Evolutionary conservation across 2,329 filamentous ascomycete genomes (phyloP).

Genomic region (Laburnicola sp.): DNA sequence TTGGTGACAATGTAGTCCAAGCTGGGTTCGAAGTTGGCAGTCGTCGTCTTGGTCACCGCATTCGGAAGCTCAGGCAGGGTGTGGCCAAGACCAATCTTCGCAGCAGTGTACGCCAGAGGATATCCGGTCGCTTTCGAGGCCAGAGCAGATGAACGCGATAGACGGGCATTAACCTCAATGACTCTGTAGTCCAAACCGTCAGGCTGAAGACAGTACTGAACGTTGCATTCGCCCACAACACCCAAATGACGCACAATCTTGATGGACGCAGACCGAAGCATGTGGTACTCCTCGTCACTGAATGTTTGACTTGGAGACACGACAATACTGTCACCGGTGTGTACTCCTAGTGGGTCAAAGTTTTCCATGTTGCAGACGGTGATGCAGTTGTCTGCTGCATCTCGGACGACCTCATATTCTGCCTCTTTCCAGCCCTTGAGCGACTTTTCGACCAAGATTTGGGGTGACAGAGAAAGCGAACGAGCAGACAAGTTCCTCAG

Average conservation of each 20-base stretch:
- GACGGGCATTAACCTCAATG: slow-evolving; percentile 98
- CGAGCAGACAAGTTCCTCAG: slow-evolving; percentile 90
- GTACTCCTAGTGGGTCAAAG: slow-evolving; percentile 95
- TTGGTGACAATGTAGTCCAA: slow-evolving; percentile 98
- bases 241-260: slow-evolving; percentile 97
- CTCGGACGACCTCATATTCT: slow-evolving; percentile 96
- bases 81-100: slow-evolving; percentile 96
- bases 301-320: slow-evolving; percentile 96
- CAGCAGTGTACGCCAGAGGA: slow-evolving; percentile 93
- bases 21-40: slow-evolving; percentile 97
- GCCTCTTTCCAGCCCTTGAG: slow-evolving; percentile 99
- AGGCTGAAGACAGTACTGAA: slow-evolving; percentile 95
- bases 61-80: slow-evolving; percentile 95
- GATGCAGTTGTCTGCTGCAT: slow-evolving; percentile 98
- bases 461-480: slow-evolving; percentile 88
- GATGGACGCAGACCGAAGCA: slow-evolving; percentile 96
- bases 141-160: slow-evolving; percentile 93
- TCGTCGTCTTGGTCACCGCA: slow-evolving; percentile 97
- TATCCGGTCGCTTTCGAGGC: slow-evolving; percentile 98
- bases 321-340: slow-evolving; percentile 98
- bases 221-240: slow-evolving; percentile 97
- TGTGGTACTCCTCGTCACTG: slow-evolving; percentile 98
- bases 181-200: slow-evolving; percentile 97
- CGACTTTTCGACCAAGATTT: slow-evolving; percentile 97
- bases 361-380: slow-evolving; percentile 99